Evolutionary conservation across 345 rosid species (phyloP), one percentile per base, ranked within the genome.

Genomic region (Sapria himalayana): DNA sequence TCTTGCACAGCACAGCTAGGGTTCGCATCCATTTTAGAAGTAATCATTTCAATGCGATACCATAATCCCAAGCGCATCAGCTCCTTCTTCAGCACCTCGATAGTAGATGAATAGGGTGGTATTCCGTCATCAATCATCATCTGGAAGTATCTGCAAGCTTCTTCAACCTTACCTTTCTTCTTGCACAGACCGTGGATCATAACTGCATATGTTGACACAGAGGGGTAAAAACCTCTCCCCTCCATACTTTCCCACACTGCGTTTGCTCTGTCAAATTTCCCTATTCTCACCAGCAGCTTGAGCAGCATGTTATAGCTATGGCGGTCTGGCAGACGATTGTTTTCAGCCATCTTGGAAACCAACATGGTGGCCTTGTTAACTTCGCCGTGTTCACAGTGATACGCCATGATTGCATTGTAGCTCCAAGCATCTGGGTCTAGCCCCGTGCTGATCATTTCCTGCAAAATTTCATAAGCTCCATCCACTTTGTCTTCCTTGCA

Each of bases 51-150:
- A 1, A 78, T 45, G 38, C 37, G 46, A 39, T 85, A 92, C 63
- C 59, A 43, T 8, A 72, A 48, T 37, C 86, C 77, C 33, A 54
- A 61, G 12, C 84, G 78, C 15, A 73, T 39, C 5, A 77, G 67
- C 29, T 62, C 47, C 37, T 78, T 75, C 62, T 81, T 67, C 79
- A 85, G 42, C 71, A 73, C 45, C 71, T 75, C 93, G 19, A 77
- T 60, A 1, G 86, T 78, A 3, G 81, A 46, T 19, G 60, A 52
- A 62, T 81, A 85, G 1, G 94, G 92, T 3, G 94, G 96, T 43
- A 78, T 63, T 22, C 94, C 84, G 39, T 78, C 94, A 41, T 85
- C 94, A 29, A 85, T 52, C 94, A 85, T 81, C 75, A 66, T 71
- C 73, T 85, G 93, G 43, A 85, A 85, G 65, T 78, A 81, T 45